Evolutionary conservation across 768 basidiomycete genomes (phyloP), one percentile per base, ranked within the genome.

Genomic region (Cyathus striatus): DNA sequence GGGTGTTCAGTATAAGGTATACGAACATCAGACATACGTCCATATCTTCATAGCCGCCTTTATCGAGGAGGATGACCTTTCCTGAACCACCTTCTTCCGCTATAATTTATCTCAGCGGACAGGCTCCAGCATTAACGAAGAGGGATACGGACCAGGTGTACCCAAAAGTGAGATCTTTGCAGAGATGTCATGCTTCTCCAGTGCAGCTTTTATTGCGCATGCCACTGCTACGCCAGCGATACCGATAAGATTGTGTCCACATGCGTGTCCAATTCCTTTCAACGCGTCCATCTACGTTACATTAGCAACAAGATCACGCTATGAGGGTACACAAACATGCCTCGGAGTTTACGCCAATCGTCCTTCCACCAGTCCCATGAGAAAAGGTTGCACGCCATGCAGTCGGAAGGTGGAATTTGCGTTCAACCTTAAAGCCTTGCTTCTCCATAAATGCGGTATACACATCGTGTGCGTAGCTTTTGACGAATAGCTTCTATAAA

Each of bases 201-300:
- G 63, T 1, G 76, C 83, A 4, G 70, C 70, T 54, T 79, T 82
- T n/a, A 84, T 71, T 0, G 81, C 83, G 41, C 78, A 70, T 0
- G 86, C 83, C 21, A 87, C 74, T 2, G 81, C 86, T 10, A 90
- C 81, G 3, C 87, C 69, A n/a, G 69, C 63, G 18, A 90, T 85
- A 1, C 83, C 87, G 40, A 91, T 90, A 38, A 91, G 66, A 51
- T 90, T 90, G 55, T 91, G 88, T 2, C 88, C 88, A 52, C 88
- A 90, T 1, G 83, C 85, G 49, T 86, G 85, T 0, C 85, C 79
- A 27, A 82, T 68, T 0, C 75, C 70, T 43, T 65, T 65, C 23
- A 84, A 64, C 1, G 82, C 83, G 43, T 82, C 80, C 80, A 83
- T 81, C 75, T 77, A 46, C 27, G 10, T n/a, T 5, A 38, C 24